Conservation (phyloP, 352 stramenopile genomes). For the Hyaloperonospora brassicae region DNA sequence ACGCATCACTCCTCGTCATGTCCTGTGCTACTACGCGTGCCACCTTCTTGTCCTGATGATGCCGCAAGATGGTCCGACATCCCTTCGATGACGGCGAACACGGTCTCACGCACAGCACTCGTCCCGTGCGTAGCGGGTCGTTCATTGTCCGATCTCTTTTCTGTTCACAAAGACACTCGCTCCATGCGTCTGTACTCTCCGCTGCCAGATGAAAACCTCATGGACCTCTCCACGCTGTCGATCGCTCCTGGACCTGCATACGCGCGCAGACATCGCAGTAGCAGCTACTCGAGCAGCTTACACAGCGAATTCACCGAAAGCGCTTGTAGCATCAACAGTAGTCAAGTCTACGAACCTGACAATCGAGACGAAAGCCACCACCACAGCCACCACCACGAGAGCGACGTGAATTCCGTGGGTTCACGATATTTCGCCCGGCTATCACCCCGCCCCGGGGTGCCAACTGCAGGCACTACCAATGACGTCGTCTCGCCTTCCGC, state of each 20-base stretch:
- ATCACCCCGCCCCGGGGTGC: too few species aligned
- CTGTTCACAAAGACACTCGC: not conserved
- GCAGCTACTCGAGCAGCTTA: constrained; percentile 26
- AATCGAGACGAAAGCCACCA: not conserved
- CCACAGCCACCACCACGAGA: too few species aligned
- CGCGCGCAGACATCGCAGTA: constrained; percentile 13
- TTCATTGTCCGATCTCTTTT: too few species aligned
- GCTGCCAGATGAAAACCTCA: constrained; percentile 18
- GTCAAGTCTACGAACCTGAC: constrained; percentile 13
- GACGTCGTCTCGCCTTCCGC: too few species aligned
- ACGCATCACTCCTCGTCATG: constrained; percentile 11
- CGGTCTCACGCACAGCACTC: too few species aligned
- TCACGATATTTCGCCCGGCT: too few species aligned
- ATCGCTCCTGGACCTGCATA: constrained; percentile 1
- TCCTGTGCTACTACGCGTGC: constrained; percentile 8
- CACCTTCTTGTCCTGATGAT: constrained; percentile 7
- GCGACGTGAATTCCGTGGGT: too few species aligned
- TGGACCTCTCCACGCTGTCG: constrained; percentile 18
- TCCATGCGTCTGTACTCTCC: constrained; percentile 11
- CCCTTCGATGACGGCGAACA: constrained; percentile 14
- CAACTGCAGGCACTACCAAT: too few species aligned
- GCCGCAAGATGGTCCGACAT: constrained; percentile 10
- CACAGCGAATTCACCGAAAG: constrained; percentile 21
- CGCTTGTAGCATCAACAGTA: constrained; percentile 23
- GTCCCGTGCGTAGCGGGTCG: too few species aligned